Base-by-base conservation (phyloP, 1,139 yeast species). In the Taphrina communis region DNA sequence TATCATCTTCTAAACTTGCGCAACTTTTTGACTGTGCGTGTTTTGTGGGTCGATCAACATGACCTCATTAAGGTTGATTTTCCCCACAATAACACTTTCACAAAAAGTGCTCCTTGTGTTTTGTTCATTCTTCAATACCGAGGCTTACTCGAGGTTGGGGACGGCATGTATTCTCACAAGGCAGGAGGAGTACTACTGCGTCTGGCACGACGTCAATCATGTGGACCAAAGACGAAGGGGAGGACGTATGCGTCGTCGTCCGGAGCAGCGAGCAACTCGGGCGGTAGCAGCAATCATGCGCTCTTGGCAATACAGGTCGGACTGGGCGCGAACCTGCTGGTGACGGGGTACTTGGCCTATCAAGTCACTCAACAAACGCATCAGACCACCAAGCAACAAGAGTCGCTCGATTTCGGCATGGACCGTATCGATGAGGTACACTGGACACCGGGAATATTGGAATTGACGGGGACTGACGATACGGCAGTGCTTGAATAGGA, bases 371-470 rank as follows among this genome's bases (percentile, higher is more conserved):
- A 56, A 41, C 60, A 56, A 36, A 48, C 17, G 2, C 1, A 14
- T 7, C 11, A 21, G 36, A 36, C 60, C 36, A 56, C 21, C 36
- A 56, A 39, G 21, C 46, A 21, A 14, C 50, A 58, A 17, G 62
- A 58, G 12, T 17, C 39, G 1, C 25, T 58, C 4, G 62, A 44
- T 7, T 58, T 58, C 25, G 62, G 62, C 53, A 58, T 58, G 62
- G 62, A 58, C 41, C 62, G 62, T 1, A 58, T 58, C 62, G 62
- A 58, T 35, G 62, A 58, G 44, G 62, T 58, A 19, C 35, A 11
- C 25, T 17, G 25, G 12, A 21, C 21, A 31, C 31, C 12, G 31
- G 4, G 31, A 25, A 25, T 39, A 3, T n/a, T 55, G 36, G n/a
- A 5, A 42, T 17, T 9, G 38, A n/a, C 7, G 19, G 8, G 21